A percentile compares a stretch with the other conserved stretches of the same genome.
phyloP scores from a whole-genome alignment of 768 basidiomycete genomes.

The Strobilomyces echinocephalus region DNA sequence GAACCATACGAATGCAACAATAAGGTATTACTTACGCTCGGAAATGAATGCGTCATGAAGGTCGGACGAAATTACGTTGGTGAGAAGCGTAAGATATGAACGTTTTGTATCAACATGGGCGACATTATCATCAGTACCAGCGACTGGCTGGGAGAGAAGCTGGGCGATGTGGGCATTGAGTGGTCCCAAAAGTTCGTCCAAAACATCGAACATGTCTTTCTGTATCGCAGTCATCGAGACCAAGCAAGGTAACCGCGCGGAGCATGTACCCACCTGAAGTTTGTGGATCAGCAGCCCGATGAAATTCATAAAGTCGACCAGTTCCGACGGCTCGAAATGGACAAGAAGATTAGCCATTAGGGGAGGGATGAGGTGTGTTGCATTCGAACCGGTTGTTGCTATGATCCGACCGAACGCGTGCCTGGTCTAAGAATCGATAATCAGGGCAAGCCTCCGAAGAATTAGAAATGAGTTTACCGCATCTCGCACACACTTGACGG shows the following conservation, averaged over 20 bases:
- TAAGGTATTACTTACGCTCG: slow-evolving; percentile 55
- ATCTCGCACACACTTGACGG: slow-evolving; percentile 82
- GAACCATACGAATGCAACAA: neutral
- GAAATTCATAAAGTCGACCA: slow-evolving; percentile 95
- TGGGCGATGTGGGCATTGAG: slow-evolving; percentile 77
- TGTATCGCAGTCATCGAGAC: slow-evolving; percentile 28
- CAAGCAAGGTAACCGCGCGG: neutral
- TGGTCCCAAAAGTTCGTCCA: slow-evolving; percentile 87
- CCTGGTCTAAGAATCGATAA: slow-evolving; percentile 56
- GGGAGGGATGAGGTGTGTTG: slow-evolving; percentile 82
- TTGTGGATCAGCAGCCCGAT: slow-evolving; percentile 87
- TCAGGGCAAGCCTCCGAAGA: neutral
- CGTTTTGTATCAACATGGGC: slow-evolving; percentile 79
- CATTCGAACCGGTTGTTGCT: slow-evolving; percentile 79
- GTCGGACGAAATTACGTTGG: slow-evolving; percentile 74
- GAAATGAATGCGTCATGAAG: slow-evolving; percentile 84
- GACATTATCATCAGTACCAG: slow-evolving; percentile 83
- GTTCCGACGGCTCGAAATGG: slow-evolving; percentile 87
- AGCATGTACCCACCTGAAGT: slow-evolving; percentile 58
- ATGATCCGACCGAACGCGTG: slow-evolving; percentile 92
- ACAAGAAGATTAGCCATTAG: slow-evolving; percentile 88
- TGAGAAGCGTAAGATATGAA: slow-evolving; percentile 80
- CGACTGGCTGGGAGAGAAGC: slow-evolving; percentile 73
- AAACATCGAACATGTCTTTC: slow-evolving; percentile 81
- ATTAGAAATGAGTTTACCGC: slow-evolving; percentile 55